Conservation (phyloP, 176 grass and related monocot species). For the Secale cereale region DNA sequence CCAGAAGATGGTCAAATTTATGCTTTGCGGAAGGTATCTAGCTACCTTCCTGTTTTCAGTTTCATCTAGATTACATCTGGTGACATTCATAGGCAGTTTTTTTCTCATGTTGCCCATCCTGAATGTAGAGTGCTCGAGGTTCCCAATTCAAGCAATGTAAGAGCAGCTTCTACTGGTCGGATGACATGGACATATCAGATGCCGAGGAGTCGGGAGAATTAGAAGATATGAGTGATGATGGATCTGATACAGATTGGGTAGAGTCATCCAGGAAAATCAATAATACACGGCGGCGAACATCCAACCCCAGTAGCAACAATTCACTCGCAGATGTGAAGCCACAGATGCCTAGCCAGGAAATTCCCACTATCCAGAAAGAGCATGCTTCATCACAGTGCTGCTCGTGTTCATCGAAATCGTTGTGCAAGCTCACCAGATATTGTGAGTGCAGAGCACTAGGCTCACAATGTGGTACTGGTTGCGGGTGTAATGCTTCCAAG, state of each 20-base stretch:
- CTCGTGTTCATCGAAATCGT: constrained; percentile 51
- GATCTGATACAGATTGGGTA: constrained; percentile 58
- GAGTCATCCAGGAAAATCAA: constrained; percentile 40
- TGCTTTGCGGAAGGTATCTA: constrained; percentile 43
- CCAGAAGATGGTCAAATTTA: constrained; percentile 22
- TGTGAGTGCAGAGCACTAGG: constrained; percentile 72
- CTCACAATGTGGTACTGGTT: constrained; percentile 38
- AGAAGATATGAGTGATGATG: constrained; percentile 36
- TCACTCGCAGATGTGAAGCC: constrained; percentile 16
- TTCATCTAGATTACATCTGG: background rate
- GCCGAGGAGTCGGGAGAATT: constrained; percentile 49
- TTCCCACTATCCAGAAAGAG: constrained; percentile 11
- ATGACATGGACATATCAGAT: constrained; percentile 98
- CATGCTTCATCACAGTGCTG: constrained; percentile 40
- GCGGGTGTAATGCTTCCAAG: constrained; percentile 60
- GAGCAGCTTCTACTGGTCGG: constrained; percentile 28
- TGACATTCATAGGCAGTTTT: constrained; percentile 4
- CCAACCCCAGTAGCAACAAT: constrained; percentile 4
- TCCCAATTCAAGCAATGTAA: background rate
- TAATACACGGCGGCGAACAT: constrained; percentile 25
- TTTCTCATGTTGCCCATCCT: constrained; percentile 20
- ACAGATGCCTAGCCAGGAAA: constrained; percentile 35
- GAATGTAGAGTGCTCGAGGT: constrained; percentile 29
- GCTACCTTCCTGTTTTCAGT: background rate
- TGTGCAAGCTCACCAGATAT: constrained; percentile 70